Evolutionary conservation across 148 eudicot genomes (phyloP).

Genomic region (Persicaria tinctoria): DNA sequence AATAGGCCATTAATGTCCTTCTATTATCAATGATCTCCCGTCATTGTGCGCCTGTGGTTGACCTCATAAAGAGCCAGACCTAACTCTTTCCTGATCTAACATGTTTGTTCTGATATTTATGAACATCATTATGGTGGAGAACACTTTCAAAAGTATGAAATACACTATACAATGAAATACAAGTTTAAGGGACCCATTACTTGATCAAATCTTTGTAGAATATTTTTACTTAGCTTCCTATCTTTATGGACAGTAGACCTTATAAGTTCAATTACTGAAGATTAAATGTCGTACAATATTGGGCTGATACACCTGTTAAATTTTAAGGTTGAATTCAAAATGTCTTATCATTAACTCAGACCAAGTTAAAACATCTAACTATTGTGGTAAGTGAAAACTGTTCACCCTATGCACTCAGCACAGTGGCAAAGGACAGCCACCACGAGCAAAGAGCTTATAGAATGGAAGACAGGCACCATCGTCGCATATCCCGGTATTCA

Average conservation of each 20-base stretch:
- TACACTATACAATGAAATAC: neutral
- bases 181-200: neutral
- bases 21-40: neutral
- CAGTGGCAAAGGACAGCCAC: neutral
- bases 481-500: no score
- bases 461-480: no score
- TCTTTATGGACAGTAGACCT: neutral
- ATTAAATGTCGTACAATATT: neutral
- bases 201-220: neutral
- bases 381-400: neutral
- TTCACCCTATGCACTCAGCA: neutral
- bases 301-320: neutral
- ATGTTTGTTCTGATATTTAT: neutral
- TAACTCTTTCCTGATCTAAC: neutral
- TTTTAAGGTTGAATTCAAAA: neutral
- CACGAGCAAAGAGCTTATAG: no score
- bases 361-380: neutral
- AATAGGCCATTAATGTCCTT: neutral
- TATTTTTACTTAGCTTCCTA: no score
- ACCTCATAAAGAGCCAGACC: neutral
- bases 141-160: neutral
- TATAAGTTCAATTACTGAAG: neutral
- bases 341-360: neutral
- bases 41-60: neutral
- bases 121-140: neutral